These are phyloP conservation scores for Clitoria ternatea DNA, from an alignment of 306 rosid genomes.

Conservation along the genomic window DNA sequence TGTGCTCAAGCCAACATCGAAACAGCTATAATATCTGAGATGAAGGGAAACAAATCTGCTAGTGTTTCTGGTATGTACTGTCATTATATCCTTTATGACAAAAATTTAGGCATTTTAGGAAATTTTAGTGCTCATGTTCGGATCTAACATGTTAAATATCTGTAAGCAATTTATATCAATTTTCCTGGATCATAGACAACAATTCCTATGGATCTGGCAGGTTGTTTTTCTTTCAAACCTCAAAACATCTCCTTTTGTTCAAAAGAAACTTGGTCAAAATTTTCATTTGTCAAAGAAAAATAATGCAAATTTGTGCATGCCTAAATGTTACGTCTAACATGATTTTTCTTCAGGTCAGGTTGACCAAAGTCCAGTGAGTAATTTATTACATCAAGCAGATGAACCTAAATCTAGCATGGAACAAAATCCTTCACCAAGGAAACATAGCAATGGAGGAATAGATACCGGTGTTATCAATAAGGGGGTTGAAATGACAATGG, in stretches of 20 bases:
- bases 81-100: neutral
- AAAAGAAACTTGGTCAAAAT: constrained; percentile 1
- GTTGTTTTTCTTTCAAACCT: neutral
- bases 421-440: constrained; percentile 27
- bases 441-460: constrained; percentile 25
- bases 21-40: constrained; percentile 26
- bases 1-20: constrained; percentile 21
- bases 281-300: neutral
- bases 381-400: constrained; percentile 24
- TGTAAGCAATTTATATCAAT: neutral
- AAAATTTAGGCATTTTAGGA: neutral
- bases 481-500: constrained; percentile 25
- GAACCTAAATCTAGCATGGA: constrained; percentile 30
- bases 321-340: constrained; percentile 14
- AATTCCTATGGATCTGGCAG: neutral
- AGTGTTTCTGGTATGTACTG: constrained; percentile 39
- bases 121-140: neutral
- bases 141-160: neutral
- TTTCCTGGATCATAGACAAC: neutral
- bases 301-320: neutral
- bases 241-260: neutral
- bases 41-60: constrained; percentile 26
- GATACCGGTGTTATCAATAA: constrained; percentile 27
- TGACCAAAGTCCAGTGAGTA: constrained; percentile 21
- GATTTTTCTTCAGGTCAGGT: constrained; percentile 37